These are phyloP conservation scores for Paecilomyces dactylethromorphus DNA, from an alignment of 2,329 filamentous ascomycete species.

Conservation along the genomic window DNA sequence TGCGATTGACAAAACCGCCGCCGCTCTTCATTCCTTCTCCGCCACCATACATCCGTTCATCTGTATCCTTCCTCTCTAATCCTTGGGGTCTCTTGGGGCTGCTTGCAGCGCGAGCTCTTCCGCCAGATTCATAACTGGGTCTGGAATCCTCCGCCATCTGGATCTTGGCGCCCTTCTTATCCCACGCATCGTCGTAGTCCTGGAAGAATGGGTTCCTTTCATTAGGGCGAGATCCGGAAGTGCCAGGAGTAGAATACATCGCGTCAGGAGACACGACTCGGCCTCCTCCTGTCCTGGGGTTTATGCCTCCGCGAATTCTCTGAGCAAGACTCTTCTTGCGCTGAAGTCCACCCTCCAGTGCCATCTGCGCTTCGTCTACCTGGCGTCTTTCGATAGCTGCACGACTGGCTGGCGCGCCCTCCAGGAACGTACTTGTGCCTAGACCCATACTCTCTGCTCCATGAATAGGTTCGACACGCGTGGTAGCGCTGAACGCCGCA, in stretches of 20 bases:
- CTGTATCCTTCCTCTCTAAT: constrained; percentile 60
- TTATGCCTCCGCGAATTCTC: constrained; percentile 73
- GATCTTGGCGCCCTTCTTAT: constrained; percentile 57
- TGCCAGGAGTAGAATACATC: constrained; percentile 18
- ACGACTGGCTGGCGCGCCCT: constrained; percentile 82
- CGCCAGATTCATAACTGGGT: constrained; percentile 11
- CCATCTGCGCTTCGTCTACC: constrained; percentile 51
- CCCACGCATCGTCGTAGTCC: constrained; percentile 66
- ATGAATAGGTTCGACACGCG: constrained; percentile 66
- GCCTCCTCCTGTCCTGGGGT: constrained; percentile 51
- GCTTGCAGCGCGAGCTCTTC: constrained; percentile 45
- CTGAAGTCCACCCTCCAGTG: constrained; percentile 55
- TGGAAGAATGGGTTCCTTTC: constrained; percentile 75
- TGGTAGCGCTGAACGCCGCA: constrained; percentile 59
- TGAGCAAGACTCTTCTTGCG: constrained; percentile 95
- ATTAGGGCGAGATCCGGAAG: constrained; percentile 25
- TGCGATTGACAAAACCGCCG: constrained; percentile 66
- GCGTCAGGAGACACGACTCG: constrained; percentile 54
- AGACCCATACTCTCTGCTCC: constrained; percentile 77
- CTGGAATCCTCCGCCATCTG: constrained; percentile 43
- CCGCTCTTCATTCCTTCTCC: constrained; percentile 41
- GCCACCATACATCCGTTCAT: constrained; percentile 41
- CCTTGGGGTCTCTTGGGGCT: constrained; percentile 49
- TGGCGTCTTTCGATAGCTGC: constrained; percentile 70
- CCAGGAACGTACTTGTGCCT: constrained; percentile 91